Evolutionary conservation across 2,329 filamentous ascomycete species (phyloP).

Genomic region (Phialocephala subalpina): DNA sequence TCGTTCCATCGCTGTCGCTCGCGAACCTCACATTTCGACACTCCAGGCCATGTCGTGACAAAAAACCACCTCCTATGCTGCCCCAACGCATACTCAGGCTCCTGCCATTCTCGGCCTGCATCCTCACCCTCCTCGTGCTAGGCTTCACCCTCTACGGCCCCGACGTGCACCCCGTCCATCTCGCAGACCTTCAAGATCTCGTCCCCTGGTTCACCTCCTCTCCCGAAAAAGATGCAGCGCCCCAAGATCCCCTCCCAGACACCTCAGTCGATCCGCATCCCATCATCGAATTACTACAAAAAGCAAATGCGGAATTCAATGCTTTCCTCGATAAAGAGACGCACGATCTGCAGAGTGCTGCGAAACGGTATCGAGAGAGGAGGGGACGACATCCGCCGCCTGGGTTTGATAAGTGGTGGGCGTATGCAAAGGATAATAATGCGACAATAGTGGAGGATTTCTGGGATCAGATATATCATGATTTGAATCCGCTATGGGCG

Average conservation of each 20-base stretch:
- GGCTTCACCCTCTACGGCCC: constrained; percentile 18
- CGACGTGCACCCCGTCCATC: constrained; percentile 2
- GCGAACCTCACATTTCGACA: no score
- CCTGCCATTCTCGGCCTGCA: constrained; percentile 20
- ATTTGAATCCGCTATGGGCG: constrained; percentile 55
- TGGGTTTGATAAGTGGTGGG: constrained; percentile 66
- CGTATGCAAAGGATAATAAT: constrained; percentile 59
- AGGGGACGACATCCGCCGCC: constrained; percentile 68
- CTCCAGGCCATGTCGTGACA: neutral
- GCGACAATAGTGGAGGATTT: constrained; percentile 67
- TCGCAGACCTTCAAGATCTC: constrained; percentile 8
- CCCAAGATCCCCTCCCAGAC: constrained; percentile 4
- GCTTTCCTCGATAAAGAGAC: constrained; percentile 49
- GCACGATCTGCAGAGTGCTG: constrained; percentile 52
- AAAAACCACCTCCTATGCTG: constrained; percentile 9
- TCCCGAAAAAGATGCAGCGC: neutral
- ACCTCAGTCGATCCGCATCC: constrained; percentile 45
- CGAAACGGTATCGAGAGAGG: constrained; percentile 59
- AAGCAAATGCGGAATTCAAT: constrained; percentile 49
- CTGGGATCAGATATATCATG: constrained; percentile 62
- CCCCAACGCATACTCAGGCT: constrained; percentile 17
- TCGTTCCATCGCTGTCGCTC: no score
- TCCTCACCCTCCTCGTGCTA: constrained; percentile 21
- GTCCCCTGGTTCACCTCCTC: constrained; percentile 5
- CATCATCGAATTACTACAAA: constrained; percentile 52